These are phyloP conservation scores for Apophysomyces ossiformis DNA, from an alignment of 371 early-diverging fungal genomes.

Conservation along the genomic window DNA sequence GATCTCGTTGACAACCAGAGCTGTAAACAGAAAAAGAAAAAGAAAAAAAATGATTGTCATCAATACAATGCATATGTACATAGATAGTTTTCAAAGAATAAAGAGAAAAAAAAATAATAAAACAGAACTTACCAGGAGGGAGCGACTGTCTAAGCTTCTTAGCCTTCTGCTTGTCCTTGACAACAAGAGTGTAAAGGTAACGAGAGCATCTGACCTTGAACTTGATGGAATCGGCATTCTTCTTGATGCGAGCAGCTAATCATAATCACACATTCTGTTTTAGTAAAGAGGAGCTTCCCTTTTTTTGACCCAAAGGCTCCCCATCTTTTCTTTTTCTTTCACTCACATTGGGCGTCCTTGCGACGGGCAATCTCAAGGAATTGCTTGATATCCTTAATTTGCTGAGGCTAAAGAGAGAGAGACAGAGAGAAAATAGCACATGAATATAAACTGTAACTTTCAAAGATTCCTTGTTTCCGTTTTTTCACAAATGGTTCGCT, in stretches of 20 bases:
- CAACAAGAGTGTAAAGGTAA: slow-evolving; percentile 97
- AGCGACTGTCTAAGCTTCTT: slow-evolving; percentile 94
- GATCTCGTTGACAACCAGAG: slow-evolving; percentile 47
- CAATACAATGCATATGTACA: not conserved
- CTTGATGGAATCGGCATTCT: slow-evolving; percentile 94
- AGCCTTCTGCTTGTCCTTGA: slow-evolving; percentile 96
- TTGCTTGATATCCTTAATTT: slow-evolving; percentile 96
- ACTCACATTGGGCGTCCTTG: slow-evolving; percentile 91
- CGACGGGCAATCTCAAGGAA: slow-evolving; percentile 96
- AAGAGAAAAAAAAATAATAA: no score
- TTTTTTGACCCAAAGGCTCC: no score
- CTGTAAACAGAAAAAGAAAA: slow-evolving; percentile 19
- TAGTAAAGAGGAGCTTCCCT: no score
- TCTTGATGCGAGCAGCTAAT: slow-evolving; percentile 93
- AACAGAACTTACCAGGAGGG: slow-evolving; percentile 72
- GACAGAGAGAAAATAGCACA: no score
- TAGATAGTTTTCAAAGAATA: not conserved
- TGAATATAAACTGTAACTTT: not conserved
- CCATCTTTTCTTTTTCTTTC: not conserved
- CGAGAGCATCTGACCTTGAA: slow-evolving; percentile 99
- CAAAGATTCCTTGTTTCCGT: no score
- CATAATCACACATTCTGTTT: no score
- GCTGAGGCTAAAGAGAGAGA: slow-evolving; percentile 80
- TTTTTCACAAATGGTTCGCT: no score
- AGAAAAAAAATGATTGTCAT: not conserved